Percentiles rank a stretch among this genome's conserved stretches.
These are phyloP conservation scores for Geotrichum histeridarum DNA, from an alignment of 1,139 yeast genomes.

Conservation along the genomic window DNA sequence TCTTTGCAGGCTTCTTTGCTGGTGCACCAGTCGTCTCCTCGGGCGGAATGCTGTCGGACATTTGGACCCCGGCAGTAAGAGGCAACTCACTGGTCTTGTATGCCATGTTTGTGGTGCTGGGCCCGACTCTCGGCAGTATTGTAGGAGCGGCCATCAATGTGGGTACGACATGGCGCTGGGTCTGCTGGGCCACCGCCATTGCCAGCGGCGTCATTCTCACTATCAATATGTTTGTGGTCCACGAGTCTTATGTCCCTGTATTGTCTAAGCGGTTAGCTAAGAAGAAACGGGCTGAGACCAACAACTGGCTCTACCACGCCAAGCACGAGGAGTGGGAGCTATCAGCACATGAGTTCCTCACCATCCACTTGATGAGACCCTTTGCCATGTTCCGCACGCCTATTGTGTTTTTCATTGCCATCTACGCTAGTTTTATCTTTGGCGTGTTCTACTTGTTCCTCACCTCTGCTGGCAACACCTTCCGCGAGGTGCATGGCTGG, in stretches of 20 bases:
- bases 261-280: constrained; percentile 54
- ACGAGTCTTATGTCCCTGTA: constrained; percentile 74
- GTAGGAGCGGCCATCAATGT: constrained; percentile 56
- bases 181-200: constrained; percentile 57
- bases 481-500: constrained; percentile 39
- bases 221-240: constrained; percentile 44
- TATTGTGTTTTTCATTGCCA: constrained; percentile 41
- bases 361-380: constrained; percentile 42
- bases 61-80: constrained; percentile 55
- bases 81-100: constrained; percentile 69
- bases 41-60: constrained; percentile 74
- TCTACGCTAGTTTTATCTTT: constrained; percentile 45
- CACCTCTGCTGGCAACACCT: constrained; percentile 40
- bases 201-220: constrained; percentile 56
- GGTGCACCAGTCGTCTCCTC: constrained; percentile 71
- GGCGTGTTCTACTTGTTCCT: constrained; percentile 44
- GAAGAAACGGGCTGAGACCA: constrained; percentile 53
- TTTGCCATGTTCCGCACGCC: constrained; percentile 46
- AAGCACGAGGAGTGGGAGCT: constrained; percentile 45
- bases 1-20: constrained; percentile 67
- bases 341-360: constrained; percentile 39
- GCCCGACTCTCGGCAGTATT: constrained; percentile 69
- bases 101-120: constrained; percentile 65
- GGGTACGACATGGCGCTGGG: constrained; percentile 53
- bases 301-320: constrained; percentile 46